Conservation (phyloP, 148 eudicot species). For the Simmondsia chinensis region DNA sequence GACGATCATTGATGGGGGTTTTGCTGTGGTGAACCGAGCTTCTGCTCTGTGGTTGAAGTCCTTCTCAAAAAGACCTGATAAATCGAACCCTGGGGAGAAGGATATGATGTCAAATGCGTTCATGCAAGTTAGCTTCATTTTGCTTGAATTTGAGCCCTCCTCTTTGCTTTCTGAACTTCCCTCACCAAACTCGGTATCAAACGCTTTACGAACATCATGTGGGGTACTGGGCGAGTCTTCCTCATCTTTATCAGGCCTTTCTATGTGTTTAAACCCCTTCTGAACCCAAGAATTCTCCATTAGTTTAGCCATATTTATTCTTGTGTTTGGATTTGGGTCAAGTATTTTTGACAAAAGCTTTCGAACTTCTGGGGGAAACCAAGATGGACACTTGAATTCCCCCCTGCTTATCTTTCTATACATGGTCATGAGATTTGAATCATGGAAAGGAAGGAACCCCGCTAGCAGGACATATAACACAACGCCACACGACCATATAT, state of each 20-base stretch:
- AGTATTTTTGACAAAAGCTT: constrained; percentile 50
- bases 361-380: constrained; percentile 57
- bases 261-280: constrained; percentile 33
- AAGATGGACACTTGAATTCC: constrained; percentile 52
- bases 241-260: neutral
- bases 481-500: constrained; percentile 85
- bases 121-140: constrained; percentile 34
- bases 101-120: constrained; percentile 80
- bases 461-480: constrained; percentile 62
- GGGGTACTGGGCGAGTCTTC: constrained; percentile 24
- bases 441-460: constrained; percentile 63
- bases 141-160: neutral
- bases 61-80: constrained; percentile 45
- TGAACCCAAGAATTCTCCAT: constrained; percentile 60
- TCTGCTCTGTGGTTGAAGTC: constrained; percentile 12
- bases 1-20: constrained; percentile 35
- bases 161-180: constrained; percentile 1
- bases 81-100: constrained; percentile 51
- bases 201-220: constrained; percentile 29
- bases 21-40: constrained; percentile 37
- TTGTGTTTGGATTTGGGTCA: constrained; percentile 46
- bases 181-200: constrained; percentile 5
- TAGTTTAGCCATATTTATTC: constrained; percentile 36
- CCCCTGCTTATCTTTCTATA: constrained; percentile 59
- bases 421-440: constrained; percentile 57